Conservation (phyloP, 2,329 filamentous ascomycete species). For the Didymosphaeria variabile region DNA sequence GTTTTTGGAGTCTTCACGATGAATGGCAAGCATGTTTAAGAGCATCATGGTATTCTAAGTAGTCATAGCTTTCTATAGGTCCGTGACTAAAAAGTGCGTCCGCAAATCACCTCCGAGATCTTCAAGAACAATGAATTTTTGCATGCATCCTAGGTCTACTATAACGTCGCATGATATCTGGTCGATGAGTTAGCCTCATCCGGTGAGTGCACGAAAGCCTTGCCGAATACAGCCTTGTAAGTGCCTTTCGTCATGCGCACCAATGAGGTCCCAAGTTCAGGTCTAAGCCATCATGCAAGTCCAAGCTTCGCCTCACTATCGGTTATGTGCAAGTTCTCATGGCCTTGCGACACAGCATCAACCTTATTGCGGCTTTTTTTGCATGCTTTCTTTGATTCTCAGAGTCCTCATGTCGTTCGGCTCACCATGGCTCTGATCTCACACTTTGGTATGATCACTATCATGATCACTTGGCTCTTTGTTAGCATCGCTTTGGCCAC, state of each 20-base stretch:
- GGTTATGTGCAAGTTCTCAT: not conserved
- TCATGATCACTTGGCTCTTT: not conserved
- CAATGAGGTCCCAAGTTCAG: not conserved
- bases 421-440: not conserved
- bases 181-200: not conserved
- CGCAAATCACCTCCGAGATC: no score
- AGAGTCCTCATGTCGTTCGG: not conserved
- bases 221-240: not conserved
- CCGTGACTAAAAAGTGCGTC: not conserved
- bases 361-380: not conserved
- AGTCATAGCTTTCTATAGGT: not conserved
- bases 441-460: not conserved
- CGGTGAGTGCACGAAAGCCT: not conserved
- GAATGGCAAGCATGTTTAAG: no score
- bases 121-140: no score
- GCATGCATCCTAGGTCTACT: no score
- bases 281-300: not conserved
- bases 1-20: no score
- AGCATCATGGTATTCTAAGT: not conserved
- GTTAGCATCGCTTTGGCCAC: not conserved
- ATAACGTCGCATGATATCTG: not conserved
- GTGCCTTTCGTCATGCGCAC: not conserved
- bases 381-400: not conserved
- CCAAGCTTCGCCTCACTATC: not conserved
- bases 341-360: not conserved